A percentile compares a stretch with the other conserved stretches of the same genome.
phyloP scores from a whole-genome alignment of 2,329 filamentous ascomycete genomes.

The Neocucurbitaria cava region DNA sequence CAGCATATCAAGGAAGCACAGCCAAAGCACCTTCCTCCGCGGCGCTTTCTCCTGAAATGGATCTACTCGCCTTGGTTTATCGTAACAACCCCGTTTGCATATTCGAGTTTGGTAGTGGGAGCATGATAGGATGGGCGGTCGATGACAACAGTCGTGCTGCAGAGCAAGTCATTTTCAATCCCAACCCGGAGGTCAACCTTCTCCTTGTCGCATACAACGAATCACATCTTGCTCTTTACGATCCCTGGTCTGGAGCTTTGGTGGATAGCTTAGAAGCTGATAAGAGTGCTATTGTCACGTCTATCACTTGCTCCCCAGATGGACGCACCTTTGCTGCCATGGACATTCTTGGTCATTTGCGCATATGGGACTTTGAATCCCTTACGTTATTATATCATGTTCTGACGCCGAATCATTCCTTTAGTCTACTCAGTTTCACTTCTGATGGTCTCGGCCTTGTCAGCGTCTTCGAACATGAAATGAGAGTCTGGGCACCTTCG shows the following conservation, averaged over 20 bases:
- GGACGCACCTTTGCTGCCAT: slow-evolving; percentile 1
- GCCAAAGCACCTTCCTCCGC: neutral
- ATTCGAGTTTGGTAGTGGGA: neutral
- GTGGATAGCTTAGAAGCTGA: neutral
- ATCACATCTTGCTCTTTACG: slow-evolving; percentile 2
- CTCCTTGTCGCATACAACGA: slow-evolving; percentile 4
- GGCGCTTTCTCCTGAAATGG: neutral
- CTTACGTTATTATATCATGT: slow-evolving; percentile 3
- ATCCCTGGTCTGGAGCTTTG: neutral
- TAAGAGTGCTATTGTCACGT: neutral
- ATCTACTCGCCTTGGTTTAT: neutral
- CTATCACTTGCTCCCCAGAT: neutral
- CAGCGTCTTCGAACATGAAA: neutral
- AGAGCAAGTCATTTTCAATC: slow-evolving; percentile 2
- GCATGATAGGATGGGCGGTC: neutral
- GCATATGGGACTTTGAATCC: slow-evolving; percentile 3
- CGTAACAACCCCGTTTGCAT: slow-evolving; percentile 1
- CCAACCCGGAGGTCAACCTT: neutral
- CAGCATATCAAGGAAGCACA: neutral
- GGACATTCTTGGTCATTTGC: neutral
- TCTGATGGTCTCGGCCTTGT: neutral
- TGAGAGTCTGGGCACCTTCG: slow-evolving; percentile 1
- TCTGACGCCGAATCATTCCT: neutral
- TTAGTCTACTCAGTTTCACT: neutral
- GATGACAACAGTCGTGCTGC: slow-evolving; percentile 1